Evolutionary conservation across 2,329 filamentous ascomycete genomes (phyloP).

Genomic region (Phialophora chinensis): DNA sequence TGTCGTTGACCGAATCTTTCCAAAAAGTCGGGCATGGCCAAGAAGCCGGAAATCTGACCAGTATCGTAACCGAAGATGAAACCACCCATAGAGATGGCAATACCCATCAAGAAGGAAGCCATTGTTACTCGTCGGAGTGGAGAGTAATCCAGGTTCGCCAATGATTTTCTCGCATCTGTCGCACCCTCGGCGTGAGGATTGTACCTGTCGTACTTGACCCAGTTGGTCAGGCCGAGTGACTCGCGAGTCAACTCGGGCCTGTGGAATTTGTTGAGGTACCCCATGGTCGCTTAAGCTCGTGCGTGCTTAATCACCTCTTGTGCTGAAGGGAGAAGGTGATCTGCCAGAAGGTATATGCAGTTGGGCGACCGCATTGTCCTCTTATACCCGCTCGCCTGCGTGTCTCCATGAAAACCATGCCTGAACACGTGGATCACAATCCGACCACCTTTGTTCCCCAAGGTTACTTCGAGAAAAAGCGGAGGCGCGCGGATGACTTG

Average conservation of each 20-base stretch:
- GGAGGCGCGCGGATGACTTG: conserved; percentile 32
- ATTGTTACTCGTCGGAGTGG: conserved; percentile 44
- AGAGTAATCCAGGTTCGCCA: conserved; percentile 39
- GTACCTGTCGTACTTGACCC: conserved; percentile 36
- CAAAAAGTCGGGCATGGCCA: conserved; percentile 51
- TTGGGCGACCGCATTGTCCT: not conserved
- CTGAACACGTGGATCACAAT: conserved; percentile 25
- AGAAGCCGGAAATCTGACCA: conserved; percentile 53
- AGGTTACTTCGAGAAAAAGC: conserved; percentile 31
- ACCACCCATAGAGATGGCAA: conserved; percentile 55
- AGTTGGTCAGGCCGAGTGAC: conserved; percentile 35
- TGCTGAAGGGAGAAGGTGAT: conserved; percentile 16
- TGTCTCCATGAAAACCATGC: conserved; percentile 15
- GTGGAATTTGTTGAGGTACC: conserved; percentile 31
- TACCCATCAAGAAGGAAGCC: conserved; percentile 49
- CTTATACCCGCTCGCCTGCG: conserved; percentile 22
- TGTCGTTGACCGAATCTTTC: conserved; percentile 49
- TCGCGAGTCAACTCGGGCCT: conserved; percentile 32
- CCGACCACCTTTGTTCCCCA: conserved; percentile 11
- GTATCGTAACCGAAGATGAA: conserved; percentile 52
- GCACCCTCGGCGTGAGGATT: conserved; percentile 31
- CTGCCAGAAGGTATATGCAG: conserved; percentile 5
- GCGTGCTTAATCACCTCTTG: conserved; percentile 19
- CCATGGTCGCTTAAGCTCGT: conserved; percentile 22
- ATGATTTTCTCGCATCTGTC: conserved; percentile 35